Evolutionary conservation across 106 monocot genomes (phyloP), one percentile per base, ranked within the genome.

Genomic region (Triglochin maritima): DNA sequence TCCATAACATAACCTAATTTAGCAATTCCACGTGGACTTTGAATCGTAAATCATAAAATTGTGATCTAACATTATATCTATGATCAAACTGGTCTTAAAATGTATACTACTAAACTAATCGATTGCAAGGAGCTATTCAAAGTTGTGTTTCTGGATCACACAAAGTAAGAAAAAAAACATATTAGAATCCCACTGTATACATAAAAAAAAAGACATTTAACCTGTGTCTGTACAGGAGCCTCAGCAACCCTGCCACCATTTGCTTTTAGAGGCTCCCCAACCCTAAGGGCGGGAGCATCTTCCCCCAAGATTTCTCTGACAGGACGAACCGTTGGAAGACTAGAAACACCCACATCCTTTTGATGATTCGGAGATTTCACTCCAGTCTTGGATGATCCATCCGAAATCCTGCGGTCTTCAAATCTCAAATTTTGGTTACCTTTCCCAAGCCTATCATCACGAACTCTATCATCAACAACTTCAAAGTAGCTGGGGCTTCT

Each of bases 261-360:
- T 60, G 78, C 49, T 55, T 84, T 84, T 65, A 83, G 73, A 62
- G 72, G 77, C n/a, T 85, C 88, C 46, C 80, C 75, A 44, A 98
- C 75, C 14, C 65, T 68, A 72, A 91, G 82, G 65, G 74, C 71
- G 44, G 96, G 96, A 45, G 50, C 65, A 73, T 84, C 79, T 63
- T 81, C 80, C 44, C 91, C 91, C 65, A 91, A 74, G 63, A 91
- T 86, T 70, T 91, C 96, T 68, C 82, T 85, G 17, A 91, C 82
- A 42, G 91, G 88, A 17, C 91, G 96, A 59, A 89, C 73, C 60
- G 86, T 69, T 3, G 89, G 89, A 48, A 81, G 77, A 73, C 80
- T 90, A 1, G 85, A 67, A 3, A 59, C 44, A 49, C 50, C 69
- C 7, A 66, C 13, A 62, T 71, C 62, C 50, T 77, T 83, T 56